These are phyloP conservation scores for Microbotryum silenes-acaulis DNA, from an alignment of 1,284 basidiomycete genomes.

Conservation along the genomic window DNA sequence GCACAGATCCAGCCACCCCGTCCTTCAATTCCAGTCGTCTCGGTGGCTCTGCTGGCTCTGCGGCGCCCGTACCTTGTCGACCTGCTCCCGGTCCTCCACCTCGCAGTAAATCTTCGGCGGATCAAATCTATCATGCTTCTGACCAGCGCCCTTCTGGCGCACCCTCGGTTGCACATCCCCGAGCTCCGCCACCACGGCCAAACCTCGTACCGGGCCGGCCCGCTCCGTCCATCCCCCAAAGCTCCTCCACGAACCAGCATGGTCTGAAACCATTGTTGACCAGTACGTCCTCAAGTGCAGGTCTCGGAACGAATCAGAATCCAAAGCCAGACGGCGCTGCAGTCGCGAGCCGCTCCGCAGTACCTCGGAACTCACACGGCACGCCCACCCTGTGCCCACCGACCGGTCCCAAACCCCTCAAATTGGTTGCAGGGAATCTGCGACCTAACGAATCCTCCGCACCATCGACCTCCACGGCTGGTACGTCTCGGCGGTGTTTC, in stretches of 20 bases:
- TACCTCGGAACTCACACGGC: not conserved
- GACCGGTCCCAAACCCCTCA: not conserved
- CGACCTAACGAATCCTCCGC: not conserved
- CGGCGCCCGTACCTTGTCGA: not conserved
- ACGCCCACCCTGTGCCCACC: not conserved
- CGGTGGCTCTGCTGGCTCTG: too few relatives aligned
- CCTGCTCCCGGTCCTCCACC: not conserved
- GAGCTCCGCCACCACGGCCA: not conserved
- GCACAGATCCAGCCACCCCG: not conserved
- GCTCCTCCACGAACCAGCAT: not conserved
- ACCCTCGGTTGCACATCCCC: not conserved
- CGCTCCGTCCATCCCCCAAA: slow-evolving; percentile 16
- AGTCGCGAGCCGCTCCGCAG: too few relatives aligned
- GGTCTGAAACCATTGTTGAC: slow-evolving; percentile 31
- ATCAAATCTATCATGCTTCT: not conserved
- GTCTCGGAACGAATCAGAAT: too few relatives aligned
- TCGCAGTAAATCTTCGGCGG: not conserved
- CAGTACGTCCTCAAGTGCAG: slow-evolving; percentile 7
- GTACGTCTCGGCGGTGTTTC: too few relatives aligned
- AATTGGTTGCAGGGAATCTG: not conserved
- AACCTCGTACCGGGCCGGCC: slow-evolving; percentile 20
- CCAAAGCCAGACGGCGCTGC: too few relatives aligned
- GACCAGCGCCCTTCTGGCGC: not conserved
- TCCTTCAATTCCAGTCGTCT: not conserved
- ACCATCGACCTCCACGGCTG: not conserved